Base-by-base conservation (phyloP, 2,329 filamentous ascomycete genomes). In the Dichotomopilus funicola region DNA sequence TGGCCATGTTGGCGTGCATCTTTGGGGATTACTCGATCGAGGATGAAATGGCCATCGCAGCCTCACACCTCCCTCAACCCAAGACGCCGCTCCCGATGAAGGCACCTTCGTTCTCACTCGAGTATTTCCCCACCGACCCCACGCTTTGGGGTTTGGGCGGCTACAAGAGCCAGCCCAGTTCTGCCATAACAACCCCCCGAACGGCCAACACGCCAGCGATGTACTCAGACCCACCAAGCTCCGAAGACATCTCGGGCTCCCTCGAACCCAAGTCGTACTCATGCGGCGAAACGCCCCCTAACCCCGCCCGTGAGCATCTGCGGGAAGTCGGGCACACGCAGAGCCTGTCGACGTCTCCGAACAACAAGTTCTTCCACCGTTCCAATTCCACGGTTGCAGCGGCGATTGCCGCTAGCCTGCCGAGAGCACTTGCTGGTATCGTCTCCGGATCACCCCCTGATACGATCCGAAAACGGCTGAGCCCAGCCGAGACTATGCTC, bases 1-100 rank as follows among this genome's bases (percentile, higher is more conserved):
- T 88, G 52, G 85, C 84, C 7, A 87, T 87, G 82, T 74, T 88
- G 34, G 85, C 84, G 1, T 87, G 85, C 66, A 79, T 87, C 55
- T 87, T 88, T 65, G 82, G 79, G 61, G 83, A 87, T 50, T 76
- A 82, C 0, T 75, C 77, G 10, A 72, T 78, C 0, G 74, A 80
- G 44, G 77, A 83, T 56, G 75, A 75, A 49, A 73, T 82, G 31
- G 78, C 81, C 4, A 83, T 83, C 61, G 75, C 77, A 12, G 81
- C 82, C 59, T 77, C 78, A 1, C 76, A 76, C 55, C 71, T 83
- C 51, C 75, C 78, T 0, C 78, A 82, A 54, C 76, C 81, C 5
- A 80, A 85, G 61, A 85, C 80, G 33, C 83, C 83, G 6, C 71
- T 87, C 11, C 78, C 82, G 2, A 77, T 85, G 73, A 86, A 86